These are phyloP conservation scores for Fusarium odoratissimum DNA, from an alignment of 2,329 filamentous ascomycete genomes.

Conservation along the genomic window DNA sequence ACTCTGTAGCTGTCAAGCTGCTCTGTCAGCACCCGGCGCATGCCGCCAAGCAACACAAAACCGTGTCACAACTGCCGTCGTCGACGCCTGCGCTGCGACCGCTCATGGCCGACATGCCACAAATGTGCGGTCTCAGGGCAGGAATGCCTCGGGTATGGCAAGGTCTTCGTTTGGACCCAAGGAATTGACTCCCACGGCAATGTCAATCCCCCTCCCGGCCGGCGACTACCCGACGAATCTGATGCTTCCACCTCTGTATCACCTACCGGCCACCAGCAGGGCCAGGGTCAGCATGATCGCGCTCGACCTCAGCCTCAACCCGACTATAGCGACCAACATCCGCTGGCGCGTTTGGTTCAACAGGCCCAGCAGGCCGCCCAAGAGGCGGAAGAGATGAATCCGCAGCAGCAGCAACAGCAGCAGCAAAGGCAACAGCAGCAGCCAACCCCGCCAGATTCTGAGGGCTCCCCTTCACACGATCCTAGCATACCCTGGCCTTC, in stretches of 20 bases:
- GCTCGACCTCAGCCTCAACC: constrained; percentile 30
- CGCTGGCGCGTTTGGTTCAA: constrained; percentile 31
- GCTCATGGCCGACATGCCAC: constrained; percentile 67
- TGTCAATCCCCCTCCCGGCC: constrained; percentile 50
- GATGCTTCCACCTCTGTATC: constrained; percentile 22
- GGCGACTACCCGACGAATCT: constrained; percentile 38
- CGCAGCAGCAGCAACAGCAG: not conserved
- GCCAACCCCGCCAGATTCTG: not conserved
- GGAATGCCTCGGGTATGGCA: constrained; percentile 71
- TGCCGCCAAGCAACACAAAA: constrained; percentile 54
- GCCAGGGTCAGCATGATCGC: constrained; percentile 16
- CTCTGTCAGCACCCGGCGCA: constrained; percentile 47
- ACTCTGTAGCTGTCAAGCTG: constrained; percentile 34
- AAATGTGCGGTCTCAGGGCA: constrained; percentile 68
- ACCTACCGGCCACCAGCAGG: constrained; percentile 8
- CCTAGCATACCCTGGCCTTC: constrained; percentile 35
- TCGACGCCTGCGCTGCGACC: constrained; percentile 70
- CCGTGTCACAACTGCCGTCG: constrained; percentile 72
- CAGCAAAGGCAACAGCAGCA: constrained; percentile 11
- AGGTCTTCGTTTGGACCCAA: constrained; percentile 69
- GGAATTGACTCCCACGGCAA: constrained; percentile 63
- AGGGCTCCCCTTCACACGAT: constrained; percentile 9
- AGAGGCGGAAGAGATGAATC: constrained; percentile 31
- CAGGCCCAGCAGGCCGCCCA: constrained; percentile 30
- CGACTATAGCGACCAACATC: constrained; percentile 38